Base-by-base conservation (phyloP, 352 stramenopile genomes). In the Lagenidium sp. region DNA sequence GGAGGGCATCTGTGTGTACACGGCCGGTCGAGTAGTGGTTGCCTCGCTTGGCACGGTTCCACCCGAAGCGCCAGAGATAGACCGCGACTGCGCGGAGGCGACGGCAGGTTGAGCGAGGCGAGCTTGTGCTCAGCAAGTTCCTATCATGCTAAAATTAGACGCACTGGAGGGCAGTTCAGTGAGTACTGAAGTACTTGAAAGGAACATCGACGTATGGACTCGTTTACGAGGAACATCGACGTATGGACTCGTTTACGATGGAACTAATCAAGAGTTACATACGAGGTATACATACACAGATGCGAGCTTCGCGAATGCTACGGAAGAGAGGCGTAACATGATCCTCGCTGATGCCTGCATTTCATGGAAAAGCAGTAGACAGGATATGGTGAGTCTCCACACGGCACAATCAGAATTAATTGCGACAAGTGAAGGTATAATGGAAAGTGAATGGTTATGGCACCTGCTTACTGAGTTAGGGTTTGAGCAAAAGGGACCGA, bases 91-190 rank as follows among this genome's bases (percentile, higher is more conserved):
- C n/a, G n/a, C n/a, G n/a, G n/a, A n/a, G n/a, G n/a, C n/a, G n/a
- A n/a, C n/a, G n/a, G n/a, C n/a, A n/a, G n/a, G n/a, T n/a, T n/a
- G n/a, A n/a, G n/a, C n/a, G n/a, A n/a, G n/a, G n/a, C n/a, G n/a
- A n/a, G n/a, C n/a, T n/a, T n/a, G n/a, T n/a, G 11, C 18, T 55
- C 26, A 55, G 24, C 31, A 54, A 43, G 22, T 49, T 36, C 16
- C 15, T 54, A 10, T 54, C 39, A 26, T 54, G 47, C 30, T 42
- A 54, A 4, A 54, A 49, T 32, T 48, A 46, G 40, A 46, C 40
- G 11, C 40, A 46, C 4, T 46, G 40, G 40, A 46, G 40, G 28
- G 40, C 24, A 20, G 40, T 28, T 28, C 22, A 45, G 44, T 26
- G 44, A 44, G 44, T 52, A 52, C 44, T 52, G 28, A 23, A 43